phyloP scores from a whole-genome alignment of 2,329 filamentous ascomycete species.

The Calonectria hawksworthii region DNA sequence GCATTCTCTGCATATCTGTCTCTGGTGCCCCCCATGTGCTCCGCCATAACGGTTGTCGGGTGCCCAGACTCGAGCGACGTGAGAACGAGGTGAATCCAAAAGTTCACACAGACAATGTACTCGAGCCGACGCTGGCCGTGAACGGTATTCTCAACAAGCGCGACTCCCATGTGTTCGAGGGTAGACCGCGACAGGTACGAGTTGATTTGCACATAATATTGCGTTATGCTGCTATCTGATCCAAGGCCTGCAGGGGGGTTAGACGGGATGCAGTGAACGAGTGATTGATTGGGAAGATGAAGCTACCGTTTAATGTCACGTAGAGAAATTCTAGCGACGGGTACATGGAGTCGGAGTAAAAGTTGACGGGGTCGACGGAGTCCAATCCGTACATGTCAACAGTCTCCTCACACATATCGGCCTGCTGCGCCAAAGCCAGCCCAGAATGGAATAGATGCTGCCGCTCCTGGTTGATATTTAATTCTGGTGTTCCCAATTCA shows the following conservation, averaged over 20 bases:
- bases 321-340: slow-evolving; percentile 5
- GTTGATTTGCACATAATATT: background rate
- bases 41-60: background rate
- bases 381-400: background rate
- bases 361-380: background rate
- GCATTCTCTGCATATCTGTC: slow-evolving; percentile 5
- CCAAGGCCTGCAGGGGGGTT: background rate
- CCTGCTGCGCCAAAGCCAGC: background rate
- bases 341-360: slow-evolving; percentile 5
- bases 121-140: slow-evolving; percentile 8
- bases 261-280: no score
- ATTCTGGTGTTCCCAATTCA: background rate
- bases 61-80: slow-evolving; percentile 13
- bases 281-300: no score
- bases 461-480: background rate
- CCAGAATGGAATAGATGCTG: background rate
- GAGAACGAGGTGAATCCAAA: background rate
- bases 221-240: background rate
- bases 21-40: background rate
- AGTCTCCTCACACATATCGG: background rate
- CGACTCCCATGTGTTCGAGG: background rate
- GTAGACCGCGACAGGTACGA: background rate
- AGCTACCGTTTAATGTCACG: slow-evolving; percentile 1
- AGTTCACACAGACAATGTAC: slow-evolving; percentile 15
- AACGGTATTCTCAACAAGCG: background rate